These are phyloP conservation scores for Verbena officinalis DNA, from an alignment of 257 asterid species.

Conservation along the genomic window DNA sequence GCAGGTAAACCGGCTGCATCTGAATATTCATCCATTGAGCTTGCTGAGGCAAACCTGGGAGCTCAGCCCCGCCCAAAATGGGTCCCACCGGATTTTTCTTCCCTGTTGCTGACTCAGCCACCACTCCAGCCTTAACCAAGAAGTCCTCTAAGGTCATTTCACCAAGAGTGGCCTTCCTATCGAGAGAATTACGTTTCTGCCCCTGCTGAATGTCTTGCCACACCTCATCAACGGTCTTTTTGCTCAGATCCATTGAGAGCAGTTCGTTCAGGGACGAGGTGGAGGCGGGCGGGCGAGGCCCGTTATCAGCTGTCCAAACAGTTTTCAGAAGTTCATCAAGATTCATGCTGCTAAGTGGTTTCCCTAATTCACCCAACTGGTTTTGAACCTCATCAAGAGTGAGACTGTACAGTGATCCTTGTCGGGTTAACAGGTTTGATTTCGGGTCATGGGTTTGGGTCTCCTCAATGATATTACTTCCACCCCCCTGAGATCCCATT, in stretches of 20 bases:
- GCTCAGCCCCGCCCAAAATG: constrained; percentile 42
- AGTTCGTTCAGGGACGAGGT: constrained; percentile 48
- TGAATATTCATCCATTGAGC: constrained; percentile 77
- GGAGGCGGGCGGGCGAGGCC: constrained; percentile 31
- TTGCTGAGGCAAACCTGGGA: constrained; percentile 41
- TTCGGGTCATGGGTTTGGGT: constrained; percentile 41
- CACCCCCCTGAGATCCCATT: constrained; percentile 85
- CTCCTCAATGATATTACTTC: constrained; percentile 42
- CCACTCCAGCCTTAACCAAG: constrained; percentile 93
- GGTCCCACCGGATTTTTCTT: constrained; percentile 41
- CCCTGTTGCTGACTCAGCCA: constrained; percentile 51
- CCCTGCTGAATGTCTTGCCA: constrained; percentile 90
- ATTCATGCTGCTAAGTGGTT: constrained; percentile 85
- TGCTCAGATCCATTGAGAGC: constrained; percentile 71
- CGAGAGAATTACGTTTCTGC: constrained; percentile 51
- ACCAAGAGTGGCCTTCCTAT: constrained; percentile 68
- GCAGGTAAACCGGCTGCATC: constrained; percentile 50
- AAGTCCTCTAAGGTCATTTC: constrained; percentile 93
- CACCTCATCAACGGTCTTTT: constrained; percentile 92
- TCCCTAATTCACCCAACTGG: constrained; percentile 80
- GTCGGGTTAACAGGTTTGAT: constrained; percentile 51
- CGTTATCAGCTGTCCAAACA: constrained; percentile 65
- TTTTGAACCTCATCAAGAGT: constrained; percentile 92
- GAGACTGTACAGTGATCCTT: constrained; percentile 81
- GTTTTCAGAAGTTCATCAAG: constrained; percentile 92